Evolutionary conservation across 2,329 filamentous ascomycete genomes (phyloP).

Genomic region (Ascomycota sp.): DNA sequence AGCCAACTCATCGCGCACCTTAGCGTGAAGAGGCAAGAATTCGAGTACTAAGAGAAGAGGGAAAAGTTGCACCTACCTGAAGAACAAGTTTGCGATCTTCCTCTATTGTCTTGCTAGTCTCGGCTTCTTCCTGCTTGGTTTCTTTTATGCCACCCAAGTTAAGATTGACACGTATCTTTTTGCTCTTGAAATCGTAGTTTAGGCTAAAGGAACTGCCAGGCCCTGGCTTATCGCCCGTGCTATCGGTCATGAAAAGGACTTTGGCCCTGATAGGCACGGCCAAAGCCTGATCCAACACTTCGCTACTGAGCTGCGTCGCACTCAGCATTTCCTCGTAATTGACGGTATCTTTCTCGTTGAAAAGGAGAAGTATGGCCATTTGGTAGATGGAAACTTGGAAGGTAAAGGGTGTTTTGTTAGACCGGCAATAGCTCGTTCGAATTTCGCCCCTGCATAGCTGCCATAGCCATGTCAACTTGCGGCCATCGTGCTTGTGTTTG

Average conservation of each 20-base stretch:
- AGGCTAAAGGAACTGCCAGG: conserved; percentile 60
- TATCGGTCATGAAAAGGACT: conserved; percentile 51
- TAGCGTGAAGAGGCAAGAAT: not conserved
- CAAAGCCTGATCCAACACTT: conserved; percentile 70
- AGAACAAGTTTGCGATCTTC: conserved; percentile 91
- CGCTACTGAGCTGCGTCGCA: conserved; percentile 55
- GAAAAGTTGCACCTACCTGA: conserved; percentile 45
- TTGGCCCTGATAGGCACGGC: conserved; percentile 81
- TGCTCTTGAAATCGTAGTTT: conserved; percentile 92
- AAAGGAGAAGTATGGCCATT: conserved; percentile 85
- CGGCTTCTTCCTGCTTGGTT: conserved; percentile 83
- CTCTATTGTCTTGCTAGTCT: conserved; percentile 98
- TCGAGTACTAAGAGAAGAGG: not conserved
- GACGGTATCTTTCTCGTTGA: conserved; percentile 74
- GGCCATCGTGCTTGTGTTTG: conserved; percentile 85
- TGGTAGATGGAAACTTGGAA: conserved; percentile 96
- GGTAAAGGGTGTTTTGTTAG: conserved; percentile 73
- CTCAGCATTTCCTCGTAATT: conserved; percentile 72
- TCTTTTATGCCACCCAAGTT: conserved; percentile 90
- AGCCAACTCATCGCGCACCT: not conserved
- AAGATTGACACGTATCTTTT: conserved; percentile 92
- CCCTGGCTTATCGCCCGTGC: conserved; percentile 47
- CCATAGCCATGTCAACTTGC: conserved; percentile 96
- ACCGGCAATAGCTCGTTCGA: conserved; percentile 78
- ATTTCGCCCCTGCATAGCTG: conserved; percentile 95